Evolutionary conservation across 768 basidiomycete species (phyloP).

Genomic region (Cantharellus anzutake): DNA sequence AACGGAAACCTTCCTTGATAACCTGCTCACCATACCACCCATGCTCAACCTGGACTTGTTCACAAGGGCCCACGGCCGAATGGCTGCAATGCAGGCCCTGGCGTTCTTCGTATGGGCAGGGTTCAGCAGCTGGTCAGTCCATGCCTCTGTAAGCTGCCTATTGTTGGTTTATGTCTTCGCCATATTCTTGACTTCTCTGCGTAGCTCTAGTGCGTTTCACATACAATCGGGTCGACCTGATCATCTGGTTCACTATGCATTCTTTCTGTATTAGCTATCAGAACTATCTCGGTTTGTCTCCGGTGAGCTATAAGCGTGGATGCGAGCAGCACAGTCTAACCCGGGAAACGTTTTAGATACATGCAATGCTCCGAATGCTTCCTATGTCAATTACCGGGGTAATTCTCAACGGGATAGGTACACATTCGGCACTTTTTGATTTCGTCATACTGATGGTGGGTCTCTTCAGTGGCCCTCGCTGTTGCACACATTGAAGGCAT

Average conservation of each 20-base stretch:
- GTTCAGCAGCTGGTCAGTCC: slow-evolving; percentile 27
- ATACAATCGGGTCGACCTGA: neutral
- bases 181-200: neutral
- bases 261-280: slow-evolving; percentile 34
- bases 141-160: slow-evolving; percentile 23
- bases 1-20: neutral
- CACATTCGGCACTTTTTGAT: neutral
- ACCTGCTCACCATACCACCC: slow-evolving; percentile 16
- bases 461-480: slow-evolving; percentile 29
- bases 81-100: slow-evolving; percentile 41
- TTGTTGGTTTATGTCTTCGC: neutral
- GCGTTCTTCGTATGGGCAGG: slow-evolving; percentile 38
- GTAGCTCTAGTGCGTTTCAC: slow-evolving; percentile 2
- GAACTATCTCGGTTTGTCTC: slow-evolving; percentile 32
- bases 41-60: slow-evolving; percentile 46
- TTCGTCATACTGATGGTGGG: neutral
- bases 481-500: slow-evolving; percentile 36
- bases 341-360: slow-evolving; percentile 3
- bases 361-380: slow-evolving; percentile 43
- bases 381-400: slow-evolving; percentile 55
- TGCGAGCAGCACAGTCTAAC: neutral
- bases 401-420: slow-evolving; percentile 30
- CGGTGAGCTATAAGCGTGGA: slow-evolving; percentile 19
- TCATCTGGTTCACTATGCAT: neutral
- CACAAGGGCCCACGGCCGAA: slow-evolving; percentile 39